Percentiles rank a stretch among this genome's conserved stretches.
Evolutionary conservation across 176 grass and related monocot species (phyloP).

Genomic region (Dactylis glomerata): DNA sequence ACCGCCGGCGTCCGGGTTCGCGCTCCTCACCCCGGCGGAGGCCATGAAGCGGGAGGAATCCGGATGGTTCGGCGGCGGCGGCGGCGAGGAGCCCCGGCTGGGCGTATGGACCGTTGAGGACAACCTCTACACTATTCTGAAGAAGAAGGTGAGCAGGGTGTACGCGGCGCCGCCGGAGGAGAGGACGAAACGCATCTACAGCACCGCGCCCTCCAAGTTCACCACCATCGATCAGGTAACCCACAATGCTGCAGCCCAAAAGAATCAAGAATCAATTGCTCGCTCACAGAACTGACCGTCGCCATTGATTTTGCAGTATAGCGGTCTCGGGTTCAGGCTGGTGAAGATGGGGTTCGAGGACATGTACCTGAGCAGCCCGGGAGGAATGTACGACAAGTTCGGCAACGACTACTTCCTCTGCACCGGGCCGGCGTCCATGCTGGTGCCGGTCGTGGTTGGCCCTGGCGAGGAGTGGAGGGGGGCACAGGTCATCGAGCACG

Average conservation of each 20-base stretch:
- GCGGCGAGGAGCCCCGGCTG: constrained; percentile 27
- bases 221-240: constrained; percentile 84
- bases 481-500: constrained; percentile 92
- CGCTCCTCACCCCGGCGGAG: constrained; percentile 56
- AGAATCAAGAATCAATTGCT: not conserved
- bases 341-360: constrained; percentile 90
- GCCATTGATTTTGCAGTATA: constrained; percentile 44
- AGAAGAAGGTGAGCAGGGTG: constrained; percentile 76
- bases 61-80: constrained; percentile 44
- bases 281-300: not conserved
- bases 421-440: constrained; percentile 77
- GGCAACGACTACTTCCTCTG: constrained; percentile 77
- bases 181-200: constrained; percentile 79
- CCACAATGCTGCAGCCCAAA: not conserved
- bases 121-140: constrained; percentile 65
- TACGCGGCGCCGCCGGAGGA: constrained; percentile 79
- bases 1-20: constrained; percentile 54
- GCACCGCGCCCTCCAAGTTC: constrained; percentile 77
- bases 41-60: constrained; percentile 78
- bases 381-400: constrained; percentile 49
- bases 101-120: constrained; percentile 73
- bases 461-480: constrained; percentile 79
- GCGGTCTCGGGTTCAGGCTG: constrained; percentile 79
- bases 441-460: constrained; percentile 73
- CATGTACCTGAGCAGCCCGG: constrained; percentile 75